Conservation (phyloP, 2,329 filamentous ascomycete species). For the Pyrenochaeta sp. region DNA sequence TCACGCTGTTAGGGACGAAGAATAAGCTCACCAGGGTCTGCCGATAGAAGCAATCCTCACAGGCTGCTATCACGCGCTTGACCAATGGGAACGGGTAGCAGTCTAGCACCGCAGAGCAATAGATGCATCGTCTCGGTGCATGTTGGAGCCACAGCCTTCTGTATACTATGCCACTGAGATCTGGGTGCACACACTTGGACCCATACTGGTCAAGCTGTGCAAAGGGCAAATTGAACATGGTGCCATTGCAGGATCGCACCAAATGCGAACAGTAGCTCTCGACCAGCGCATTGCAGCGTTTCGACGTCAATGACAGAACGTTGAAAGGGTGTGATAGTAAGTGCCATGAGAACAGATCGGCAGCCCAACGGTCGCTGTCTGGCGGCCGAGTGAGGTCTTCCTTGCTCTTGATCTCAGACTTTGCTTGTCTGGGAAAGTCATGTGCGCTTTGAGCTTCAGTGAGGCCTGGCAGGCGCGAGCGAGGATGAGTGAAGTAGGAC, state of each 20-base stretch:
- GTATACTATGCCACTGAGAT: slow-evolving; percentile 38
- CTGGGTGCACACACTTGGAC: slow-evolving; percentile 31
- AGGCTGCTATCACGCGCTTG: slow-evolving; percentile 29
- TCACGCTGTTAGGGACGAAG: neutral
- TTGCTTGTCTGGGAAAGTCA: slow-evolving; percentile 23
- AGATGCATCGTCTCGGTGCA: slow-evolving; percentile 39
- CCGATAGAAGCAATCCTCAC: slow-evolving; percentile 41
- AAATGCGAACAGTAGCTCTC: slow-evolving; percentile 39
- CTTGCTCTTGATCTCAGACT: slow-evolving; percentile 27
- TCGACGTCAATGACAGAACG: slow-evolving; percentile 35
- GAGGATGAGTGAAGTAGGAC: slow-evolving; percentile 37
- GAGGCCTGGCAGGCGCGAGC: slow-evolving; percentile 40
- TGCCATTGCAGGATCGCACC: slow-evolving; percentile 32
- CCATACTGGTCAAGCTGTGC: slow-evolving; percentile 30
- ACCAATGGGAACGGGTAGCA: slow-evolving; percentile 33
- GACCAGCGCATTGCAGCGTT: slow-evolving; percentile 26
- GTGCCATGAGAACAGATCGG: slow-evolving; percentile 38
- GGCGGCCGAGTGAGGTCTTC: slow-evolving; percentile 31
- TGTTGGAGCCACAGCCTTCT: slow-evolving; percentile 42
- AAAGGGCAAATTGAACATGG: slow-evolving; percentile 41
- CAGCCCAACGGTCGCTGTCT: slow-evolving; percentile 37
- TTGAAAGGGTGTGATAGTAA: slow-evolving; percentile 38
- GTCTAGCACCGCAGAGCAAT: slow-evolving; percentile 33
- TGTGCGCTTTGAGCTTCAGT: slow-evolving; percentile 37
- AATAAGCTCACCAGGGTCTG: slow-evolving; percentile 33